These are phyloP conservation scores for Chondrostereum purpureum DNA, from an alignment of 1,284 basidiomycete species.

Conservation along the genomic window DNA sequence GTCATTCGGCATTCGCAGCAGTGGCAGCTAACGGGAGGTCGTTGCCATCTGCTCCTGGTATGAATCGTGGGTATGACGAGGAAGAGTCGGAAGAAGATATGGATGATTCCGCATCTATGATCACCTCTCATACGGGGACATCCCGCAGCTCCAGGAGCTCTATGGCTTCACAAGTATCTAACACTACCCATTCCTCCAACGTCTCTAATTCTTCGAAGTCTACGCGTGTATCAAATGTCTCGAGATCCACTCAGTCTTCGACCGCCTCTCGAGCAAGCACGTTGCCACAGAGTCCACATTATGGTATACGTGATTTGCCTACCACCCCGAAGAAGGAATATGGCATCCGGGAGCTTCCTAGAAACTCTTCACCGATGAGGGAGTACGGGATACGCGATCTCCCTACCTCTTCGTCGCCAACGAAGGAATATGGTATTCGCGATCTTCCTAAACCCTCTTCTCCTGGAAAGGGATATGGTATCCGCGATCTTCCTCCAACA, in stretches of 20 bases:
- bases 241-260: no score
- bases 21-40: background rate
- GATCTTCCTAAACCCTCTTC: background rate
- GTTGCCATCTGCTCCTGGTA: background rate
- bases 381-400: no score
- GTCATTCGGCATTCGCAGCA: background rate
- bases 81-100: background rate
- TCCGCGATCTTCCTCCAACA: background rate
- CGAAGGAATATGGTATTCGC: background rate
- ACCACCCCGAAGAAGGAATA: background rate
- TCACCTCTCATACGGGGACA: background rate
- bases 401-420: no score
- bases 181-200: background rate
- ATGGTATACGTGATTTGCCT: conserved; percentile 4
- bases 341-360: no score
- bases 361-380: no score
- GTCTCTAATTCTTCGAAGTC: no score
- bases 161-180: background rate
- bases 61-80: background rate
- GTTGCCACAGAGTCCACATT: background rate
- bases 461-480: background rate
- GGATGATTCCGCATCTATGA: background rate
- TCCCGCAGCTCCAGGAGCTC: no score
- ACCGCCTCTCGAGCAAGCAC: background rate
- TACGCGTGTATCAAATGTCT: no score